Base-by-base conservation (phyloP, 139 green algal genomes). In the Chlorella sp. region DNA sequence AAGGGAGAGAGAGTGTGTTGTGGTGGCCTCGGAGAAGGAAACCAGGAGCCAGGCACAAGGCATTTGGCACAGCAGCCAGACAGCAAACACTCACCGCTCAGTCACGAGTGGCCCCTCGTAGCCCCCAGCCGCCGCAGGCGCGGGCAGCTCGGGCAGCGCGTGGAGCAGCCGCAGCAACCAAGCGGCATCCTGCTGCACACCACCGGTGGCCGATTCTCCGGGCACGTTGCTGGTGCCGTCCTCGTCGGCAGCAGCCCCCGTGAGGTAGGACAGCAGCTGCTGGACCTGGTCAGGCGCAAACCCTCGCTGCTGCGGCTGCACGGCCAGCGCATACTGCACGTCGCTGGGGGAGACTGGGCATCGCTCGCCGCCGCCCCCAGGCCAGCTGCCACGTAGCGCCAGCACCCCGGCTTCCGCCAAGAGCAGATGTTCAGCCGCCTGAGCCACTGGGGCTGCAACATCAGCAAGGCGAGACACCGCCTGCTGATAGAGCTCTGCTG, bases 91-190 rank as follows among this genome's bases (percentile, higher is more conserved):
- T 48, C 43, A 70, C 50, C 56, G 69, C 42, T 25, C 14, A 41
- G 56, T 8, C 41, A 45, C 45, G 45, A 29, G 68, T 12, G 21
- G 35, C 45, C 43, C 5, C 38, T 27, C 7, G 35, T 27, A n/a
- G 21, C 69, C 43, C 69, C 33, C 27, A 77, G 74, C 21, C 71
- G 56, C 71, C 77, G 38, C 21, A 63, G 55, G 27, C 38, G 59
- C 19, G 46, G 53, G 69, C 45, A 42, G 55, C 1, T n/a, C 35
- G 55, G 33, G 46, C 38, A 64, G 29, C 60, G 17, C 41, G 46
- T 71, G 66, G 60, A 82, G 25, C 60, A 82, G 38, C 29, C 67
- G 65, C 0, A 56, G 69, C 40, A 82, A 67, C 76, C 76, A 82
- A 29, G 36, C 27, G 0, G 53, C 53, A 15, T 23, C 38, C 40